A percentile compares a stretch with the other conserved stretches of the same genome.
These are phyloP conservation scores for Syzygium syzygioides DNA, from an alignment of 441 rosid species.

Conservation along the genomic window DNA sequence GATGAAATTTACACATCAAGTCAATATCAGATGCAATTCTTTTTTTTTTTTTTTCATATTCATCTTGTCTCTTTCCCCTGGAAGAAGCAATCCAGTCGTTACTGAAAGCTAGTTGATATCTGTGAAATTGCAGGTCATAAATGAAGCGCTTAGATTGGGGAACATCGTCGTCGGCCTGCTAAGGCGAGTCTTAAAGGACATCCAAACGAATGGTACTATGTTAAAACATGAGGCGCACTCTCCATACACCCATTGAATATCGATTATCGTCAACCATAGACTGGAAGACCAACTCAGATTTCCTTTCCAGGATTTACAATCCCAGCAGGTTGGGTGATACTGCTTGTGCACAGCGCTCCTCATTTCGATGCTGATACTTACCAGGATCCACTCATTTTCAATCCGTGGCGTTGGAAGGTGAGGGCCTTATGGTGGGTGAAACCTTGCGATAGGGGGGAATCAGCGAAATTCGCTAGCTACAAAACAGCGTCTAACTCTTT, in stretches of 20 bases:
- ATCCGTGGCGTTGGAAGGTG: constrained; percentile 33
- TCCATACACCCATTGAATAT: too few relatives aligned
- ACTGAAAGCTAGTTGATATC: too few relatives aligned
- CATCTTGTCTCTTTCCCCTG: background rate
- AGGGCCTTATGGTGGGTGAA: background rate
- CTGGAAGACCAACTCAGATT: background rate
- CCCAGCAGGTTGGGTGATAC: constrained; percentile 32
- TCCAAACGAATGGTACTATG: constrained; percentile 11
- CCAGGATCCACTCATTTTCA: constrained; percentile 29
- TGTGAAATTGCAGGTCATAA: too few relatives aligned
- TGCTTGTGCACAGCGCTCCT: constrained; percentile 19
- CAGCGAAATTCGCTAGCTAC: too few relatives aligned
- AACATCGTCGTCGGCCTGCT: too few relatives aligned
- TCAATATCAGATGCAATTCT: background rate
- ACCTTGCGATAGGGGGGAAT: too few relatives aligned
- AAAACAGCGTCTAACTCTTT: background rate
- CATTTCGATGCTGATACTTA: constrained; percentile 22
- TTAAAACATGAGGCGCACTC: too few relatives aligned
- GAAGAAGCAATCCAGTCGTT: background rate
- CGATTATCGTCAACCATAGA: too few relatives aligned
- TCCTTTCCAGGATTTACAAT: constrained; percentile 28
- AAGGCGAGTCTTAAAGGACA: constrained; percentile 3
- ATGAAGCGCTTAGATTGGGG: too few relatives aligned
- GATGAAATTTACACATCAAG: background rate
- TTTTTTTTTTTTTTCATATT: background rate